phyloP scores from a whole-genome alignment of 2,329 filamentous ascomycete genomes.

The Botrytis medusae region DNA sequence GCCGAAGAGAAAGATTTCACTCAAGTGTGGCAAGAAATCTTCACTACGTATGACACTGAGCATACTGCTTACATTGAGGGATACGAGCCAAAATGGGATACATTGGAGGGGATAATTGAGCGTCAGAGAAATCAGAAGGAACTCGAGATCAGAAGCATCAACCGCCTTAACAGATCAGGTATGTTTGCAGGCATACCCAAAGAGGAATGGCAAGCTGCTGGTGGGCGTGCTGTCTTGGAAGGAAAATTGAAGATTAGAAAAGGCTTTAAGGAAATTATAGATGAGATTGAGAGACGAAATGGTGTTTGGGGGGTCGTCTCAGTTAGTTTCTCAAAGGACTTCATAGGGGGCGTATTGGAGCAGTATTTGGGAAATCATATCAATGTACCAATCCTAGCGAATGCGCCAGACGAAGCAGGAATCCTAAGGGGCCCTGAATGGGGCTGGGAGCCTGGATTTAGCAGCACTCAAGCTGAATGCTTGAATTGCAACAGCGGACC shows the following conservation, averaged over 20 bases:
- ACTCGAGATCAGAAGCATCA: conserved; percentile 35
- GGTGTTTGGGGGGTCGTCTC: conserved; percentile 33
- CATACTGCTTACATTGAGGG: background rate
- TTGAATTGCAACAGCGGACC: background rate
- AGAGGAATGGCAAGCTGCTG: conserved; percentile 26
- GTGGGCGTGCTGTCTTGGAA: conserved; percentile 24
- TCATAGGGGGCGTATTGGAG: conserved; percentile 32
- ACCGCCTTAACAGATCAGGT: conserved; percentile 31
- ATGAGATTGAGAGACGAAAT: conserved; percentile 9
- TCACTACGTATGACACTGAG: background rate
- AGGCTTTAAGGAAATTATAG: conserved; percentile 31
- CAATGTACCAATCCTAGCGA: conserved; percentile 28
- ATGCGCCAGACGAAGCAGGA: conserved; percentile 29
- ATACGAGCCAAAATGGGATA: conserved; percentile 19
- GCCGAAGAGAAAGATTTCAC: conserved; percentile 20
- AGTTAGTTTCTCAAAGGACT: conserved; percentile 34
- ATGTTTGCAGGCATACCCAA: conserved; percentile 33
- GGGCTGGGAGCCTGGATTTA: background rate
- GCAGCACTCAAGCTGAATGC: conserved; percentile 10
- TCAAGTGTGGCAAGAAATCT: conserved; percentile 13
- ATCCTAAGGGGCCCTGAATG: conserved; percentile 23
- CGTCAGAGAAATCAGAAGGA: conserved; percentile 28
- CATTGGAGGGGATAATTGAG: conserved; percentile 28
- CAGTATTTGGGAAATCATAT: background rate
- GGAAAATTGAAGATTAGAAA: conserved; percentile 27